phyloP scores from a whole-genome alignment of 2,329 filamentous ascomycete species.

The Fusarium pseudocircinatum region DNA sequence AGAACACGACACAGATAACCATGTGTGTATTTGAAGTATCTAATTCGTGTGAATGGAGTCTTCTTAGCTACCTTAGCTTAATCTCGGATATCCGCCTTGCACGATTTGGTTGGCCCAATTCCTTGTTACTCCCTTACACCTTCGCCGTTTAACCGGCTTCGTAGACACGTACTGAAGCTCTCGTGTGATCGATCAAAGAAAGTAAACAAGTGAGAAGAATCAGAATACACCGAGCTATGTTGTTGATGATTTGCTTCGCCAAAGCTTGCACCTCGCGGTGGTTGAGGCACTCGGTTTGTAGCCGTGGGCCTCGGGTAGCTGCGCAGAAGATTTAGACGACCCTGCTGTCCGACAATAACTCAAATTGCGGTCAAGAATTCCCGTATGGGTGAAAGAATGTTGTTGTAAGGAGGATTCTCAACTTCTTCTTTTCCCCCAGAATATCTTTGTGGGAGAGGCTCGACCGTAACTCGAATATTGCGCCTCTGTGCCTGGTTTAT shows the following conservation, averaged over 20 bases:
- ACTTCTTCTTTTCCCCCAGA: background rate
- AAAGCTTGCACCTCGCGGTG: background rate
- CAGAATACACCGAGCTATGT: background rate
- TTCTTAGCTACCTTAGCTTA: too few relatives aligned
- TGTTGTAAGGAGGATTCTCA: background rate
- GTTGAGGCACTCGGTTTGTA: slow-evolving; percentile 6
- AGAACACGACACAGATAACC: background rate
- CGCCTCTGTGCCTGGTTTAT: background rate
- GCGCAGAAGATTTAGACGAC: background rate
- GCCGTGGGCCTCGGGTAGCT: slow-evolving; percentile 24
- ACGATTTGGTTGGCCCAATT: too few relatives aligned
- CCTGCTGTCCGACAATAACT: slow-evolving; percentile 1
- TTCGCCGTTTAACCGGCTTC: too few relatives aligned
- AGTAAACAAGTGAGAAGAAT: background rate
- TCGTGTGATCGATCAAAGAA: background rate
- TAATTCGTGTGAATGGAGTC: too few relatives aligned
- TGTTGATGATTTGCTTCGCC: background rate
- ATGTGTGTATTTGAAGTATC: background rate
- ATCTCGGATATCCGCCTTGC: too few relatives aligned
- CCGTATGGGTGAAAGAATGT: background rate
- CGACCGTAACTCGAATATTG: background rate
- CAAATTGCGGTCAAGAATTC: slow-evolving; percentile 8
- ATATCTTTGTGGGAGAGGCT: background rate
- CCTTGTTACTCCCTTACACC: too few relatives aligned
- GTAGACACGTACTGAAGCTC: background rate